phyloP scores from a whole-genome alignment of 768 basidiomycete species.

The Epithele typhae region DNA sequence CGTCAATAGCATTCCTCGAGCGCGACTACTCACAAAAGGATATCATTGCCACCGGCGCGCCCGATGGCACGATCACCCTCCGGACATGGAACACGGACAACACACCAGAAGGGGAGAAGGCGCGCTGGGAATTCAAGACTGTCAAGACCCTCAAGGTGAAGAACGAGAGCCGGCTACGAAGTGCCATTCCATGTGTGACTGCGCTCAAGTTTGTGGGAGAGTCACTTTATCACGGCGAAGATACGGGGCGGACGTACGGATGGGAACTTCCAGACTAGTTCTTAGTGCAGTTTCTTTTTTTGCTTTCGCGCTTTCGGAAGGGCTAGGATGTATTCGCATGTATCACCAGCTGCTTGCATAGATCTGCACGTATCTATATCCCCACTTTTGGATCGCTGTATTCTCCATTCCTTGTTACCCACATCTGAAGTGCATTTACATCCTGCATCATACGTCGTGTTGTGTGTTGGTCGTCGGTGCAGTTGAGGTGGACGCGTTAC shows the following conservation, averaged over 20 bases:
- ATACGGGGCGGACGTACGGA: constrained; percentile 51
- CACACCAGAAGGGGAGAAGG: constrained; percentile 59
- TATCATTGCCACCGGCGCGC: constrained; percentile 74
- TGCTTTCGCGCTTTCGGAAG: constrained; percentile 1
- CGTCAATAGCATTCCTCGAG: constrained; percentile 82
- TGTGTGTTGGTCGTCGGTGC: too few species aligned
- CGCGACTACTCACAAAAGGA: constrained; percentile 79
- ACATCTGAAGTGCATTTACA: too few species aligned
- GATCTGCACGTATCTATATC: constrained; percentile 8
- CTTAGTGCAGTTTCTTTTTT: not conserved
- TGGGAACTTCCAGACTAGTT: constrained; percentile 53
- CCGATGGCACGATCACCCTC: constrained; percentile 74
- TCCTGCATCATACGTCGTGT: too few species aligned
- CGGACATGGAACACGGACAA: constrained; percentile 81
- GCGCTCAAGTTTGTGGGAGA: constrained; percentile 80
- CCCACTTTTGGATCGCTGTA: too few species aligned
- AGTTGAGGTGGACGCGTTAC: too few species aligned
- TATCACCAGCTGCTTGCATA: too few species aligned
- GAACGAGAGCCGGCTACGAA: constrained; percentile 31
- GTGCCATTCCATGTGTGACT: constrained; percentile 52
- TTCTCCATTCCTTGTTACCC: too few species aligned
- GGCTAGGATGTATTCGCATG: too few species aligned
- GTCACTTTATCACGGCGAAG: constrained; percentile 60
- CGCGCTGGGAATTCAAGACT: constrained; percentile 72
- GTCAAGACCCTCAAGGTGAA: constrained; percentile 64